A percentile compares a stretch with the other conserved stretches of the same genome.
Evolutionary conservation across 1,284 basidiomycete genomes (phyloP).

Genomic region (Albatrellus sp.): DNA sequence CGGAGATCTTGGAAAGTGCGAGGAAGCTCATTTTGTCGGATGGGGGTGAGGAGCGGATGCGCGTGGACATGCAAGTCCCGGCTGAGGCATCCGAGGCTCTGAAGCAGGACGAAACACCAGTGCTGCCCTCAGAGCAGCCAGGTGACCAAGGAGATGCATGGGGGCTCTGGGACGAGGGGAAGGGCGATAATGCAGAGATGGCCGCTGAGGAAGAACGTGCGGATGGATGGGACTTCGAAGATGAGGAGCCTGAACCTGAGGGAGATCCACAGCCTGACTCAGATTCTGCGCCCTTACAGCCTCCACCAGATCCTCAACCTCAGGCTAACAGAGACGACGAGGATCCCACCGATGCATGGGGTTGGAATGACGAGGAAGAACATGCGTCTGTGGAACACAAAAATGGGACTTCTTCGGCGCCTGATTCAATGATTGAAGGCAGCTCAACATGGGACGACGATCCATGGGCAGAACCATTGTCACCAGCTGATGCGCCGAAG

Average conservation of each 20-base stretch:
- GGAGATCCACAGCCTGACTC: constrained; percentile 14
- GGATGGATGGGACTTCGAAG: constrained; percentile 24
- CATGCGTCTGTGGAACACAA: constrained; percentile 6
- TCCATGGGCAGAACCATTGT: constrained; percentile 41
- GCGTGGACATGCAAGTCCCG: constrained; percentile 63
- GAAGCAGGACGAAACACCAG: too few species aligned
- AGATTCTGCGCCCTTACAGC: constrained; percentile 13
- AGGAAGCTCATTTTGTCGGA: constrained; percentile 33
- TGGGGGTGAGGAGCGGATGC: constrained; percentile 19
- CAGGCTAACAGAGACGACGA: constrained; percentile 10
- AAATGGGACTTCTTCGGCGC: constrained; percentile 5
- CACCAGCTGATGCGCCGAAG: constrained; percentile 1
- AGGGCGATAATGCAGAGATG: constrained; percentile 12
- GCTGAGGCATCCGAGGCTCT: not conserved
- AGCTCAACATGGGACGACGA: constrained; percentile 43
- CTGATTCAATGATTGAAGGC: constrained; percentile 19
- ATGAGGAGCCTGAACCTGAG: constrained; percentile 26
- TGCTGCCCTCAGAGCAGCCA: constrained; percentile 9
- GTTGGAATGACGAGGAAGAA: constrained; percentile 42
- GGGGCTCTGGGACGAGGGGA: constrained; percentile 25
- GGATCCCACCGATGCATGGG: constrained; percentile 51
- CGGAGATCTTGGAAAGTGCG: constrained; percentile 45
- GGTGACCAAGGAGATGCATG: constrained; percentile 21
- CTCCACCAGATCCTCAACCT: constrained; percentile 11
- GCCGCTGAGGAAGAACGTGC: constrained; percentile 9